A percentile compares a stretch with the other conserved stretches of the same genome.
Conservation (phyloP, 2,329 filamentous ascomycete genomes). For the Ophiostoma perfectum region DNA sequence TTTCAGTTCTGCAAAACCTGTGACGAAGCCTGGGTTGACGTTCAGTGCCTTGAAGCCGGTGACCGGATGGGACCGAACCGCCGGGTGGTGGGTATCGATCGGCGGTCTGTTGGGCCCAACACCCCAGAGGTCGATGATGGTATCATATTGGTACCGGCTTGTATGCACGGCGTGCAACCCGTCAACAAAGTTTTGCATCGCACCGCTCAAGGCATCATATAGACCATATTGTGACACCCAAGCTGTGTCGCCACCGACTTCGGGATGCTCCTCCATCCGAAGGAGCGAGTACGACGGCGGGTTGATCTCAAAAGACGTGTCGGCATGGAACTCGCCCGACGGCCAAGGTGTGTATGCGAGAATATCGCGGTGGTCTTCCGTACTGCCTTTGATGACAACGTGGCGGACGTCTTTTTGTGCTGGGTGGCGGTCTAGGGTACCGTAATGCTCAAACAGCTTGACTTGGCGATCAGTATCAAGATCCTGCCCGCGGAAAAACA, state of each 20-base stretch:
- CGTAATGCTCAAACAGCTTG: conserved; percentile 44
- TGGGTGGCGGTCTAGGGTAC: conserved; percentile 44
- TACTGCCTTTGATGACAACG: conserved; percentile 42
- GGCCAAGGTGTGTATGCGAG: conserved; percentile 45
- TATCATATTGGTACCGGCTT: conserved; percentile 43
- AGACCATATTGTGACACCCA: conserved; percentile 45
- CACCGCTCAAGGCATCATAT: conserved; percentile 42
- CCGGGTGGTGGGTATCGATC: conserved; percentile 39
- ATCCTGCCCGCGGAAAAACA: conserved; percentile 46
- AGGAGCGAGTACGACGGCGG: conserved; percentile 48
- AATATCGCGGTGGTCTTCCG: conserved; percentile 42
- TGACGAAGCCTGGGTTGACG: conserved; percentile 23
- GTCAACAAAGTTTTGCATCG: conserved; percentile 40
- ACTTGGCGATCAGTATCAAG: conserved; percentile 41
- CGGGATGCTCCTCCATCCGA: conserved; percentile 46
- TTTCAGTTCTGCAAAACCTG: conserved; percentile 45
- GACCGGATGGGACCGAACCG: background rate
- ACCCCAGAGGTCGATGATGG: conserved; percentile 42
- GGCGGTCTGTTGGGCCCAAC: conserved; percentile 40
- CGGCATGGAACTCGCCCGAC: conserved; percentile 43
- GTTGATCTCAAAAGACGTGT: conserved; percentile 48
- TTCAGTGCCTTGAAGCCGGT: background rate
- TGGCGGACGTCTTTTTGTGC: conserved; percentile 42
- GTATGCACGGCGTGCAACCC: conserved; percentile 43
- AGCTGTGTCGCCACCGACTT: conserved; percentile 43